Percentiles rank a stretch among this genome's conserved stretches.
Evolutionary conservation across 1,284 basidiomycete genomes (phyloP).

Genomic region (Porogramme epimiltina): DNA sequence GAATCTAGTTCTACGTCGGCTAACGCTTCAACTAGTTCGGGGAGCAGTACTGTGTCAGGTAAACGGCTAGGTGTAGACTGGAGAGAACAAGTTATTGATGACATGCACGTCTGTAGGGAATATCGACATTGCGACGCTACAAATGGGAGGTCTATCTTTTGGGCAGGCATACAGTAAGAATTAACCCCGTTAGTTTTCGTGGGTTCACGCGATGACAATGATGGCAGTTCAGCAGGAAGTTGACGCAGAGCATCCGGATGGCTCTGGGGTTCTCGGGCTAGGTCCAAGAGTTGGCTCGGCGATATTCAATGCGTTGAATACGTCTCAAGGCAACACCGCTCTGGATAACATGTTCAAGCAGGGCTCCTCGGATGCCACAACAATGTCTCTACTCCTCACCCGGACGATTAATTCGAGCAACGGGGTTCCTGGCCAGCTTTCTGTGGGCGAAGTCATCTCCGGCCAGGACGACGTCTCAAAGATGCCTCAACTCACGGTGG

Average conservation of each 20-base stretch:
- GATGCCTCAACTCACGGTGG: conserved; percentile 34
- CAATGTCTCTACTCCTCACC: too few relatives aligned
- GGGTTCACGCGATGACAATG: not conserved
- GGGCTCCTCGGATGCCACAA: too few relatives aligned
- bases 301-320: too few relatives aligned
- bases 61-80: too few relatives aligned
- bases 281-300: conserved; percentile 23
- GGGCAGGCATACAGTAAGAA: conserved; percentile 60
- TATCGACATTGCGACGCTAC: conserved; percentile 51
- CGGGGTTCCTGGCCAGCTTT: conserved; percentile 37
- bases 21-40: too few relatives aligned
- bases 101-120: conserved; percentile 35
- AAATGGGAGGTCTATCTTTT: conserved; percentile 44
- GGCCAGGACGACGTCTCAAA: conserved; percentile 32
- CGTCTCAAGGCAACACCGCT: too few relatives aligned
- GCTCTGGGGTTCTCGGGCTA: conserved; percentile 39
- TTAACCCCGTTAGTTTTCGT: too few relatives aligned
- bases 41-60: too few relatives aligned
- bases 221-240: conserved; percentile 25
- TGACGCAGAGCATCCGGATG: conserved; percentile 22
- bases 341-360: too few relatives aligned
- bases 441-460: conserved; percentile 34
- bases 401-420: not conserved
- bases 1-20: too few relatives aligned
- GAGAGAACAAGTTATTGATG: too few relatives aligned